Evolutionary conservation across 192 early-diverging fungal genomes (phyloP).

Genomic region (Coemansia erecta): DNA sequence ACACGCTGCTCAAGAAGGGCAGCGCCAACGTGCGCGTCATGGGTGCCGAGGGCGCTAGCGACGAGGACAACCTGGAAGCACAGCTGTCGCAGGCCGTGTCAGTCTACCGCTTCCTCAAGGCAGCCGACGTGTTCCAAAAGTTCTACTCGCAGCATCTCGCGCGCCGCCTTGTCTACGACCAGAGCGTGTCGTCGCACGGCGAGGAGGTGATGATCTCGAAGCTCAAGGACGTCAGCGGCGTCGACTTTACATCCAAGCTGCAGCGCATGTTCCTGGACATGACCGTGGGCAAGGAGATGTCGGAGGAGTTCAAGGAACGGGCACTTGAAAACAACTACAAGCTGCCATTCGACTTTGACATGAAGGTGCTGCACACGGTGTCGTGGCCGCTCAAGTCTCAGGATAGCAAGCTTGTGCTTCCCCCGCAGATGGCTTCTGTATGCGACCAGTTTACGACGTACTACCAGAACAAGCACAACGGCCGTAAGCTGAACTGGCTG

Average conservation of each 20-base stretch:
- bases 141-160: slow-evolving; percentile 93
- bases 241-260: slow-evolving; percentile 93
- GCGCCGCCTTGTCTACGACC: slow-evolving; percentile 85
- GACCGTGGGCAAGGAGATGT: slow-evolving; percentile 84
- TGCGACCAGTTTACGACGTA: slow-evolving; percentile 84
- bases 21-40: slow-evolving; percentile 31
- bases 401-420: slow-evolving; percentile 78
- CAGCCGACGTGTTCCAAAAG: slow-evolving; percentile 98
- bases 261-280: slow-evolving; percentile 97
- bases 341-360: slow-evolving; percentile 68
- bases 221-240: slow-evolving; percentile 88
- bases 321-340: slow-evolving; percentile 34
- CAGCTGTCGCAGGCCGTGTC: slow-evolving; percentile 66
- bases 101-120: slow-evolving; percentile 94
- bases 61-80: slow-evolving; percentile 52
- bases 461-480: slow-evolving; percentile 85
- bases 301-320: slow-evolving; percentile 75
- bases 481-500: slow-evolving; percentile 92
- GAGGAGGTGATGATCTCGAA: slow-evolving; percentile 94
- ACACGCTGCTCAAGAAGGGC: slow-evolving; percentile 84
- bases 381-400: slow-evolving; percentile 88
- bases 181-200: slow-evolving; percentile 86
- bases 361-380: slow-evolving; percentile 82
- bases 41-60: slow-evolving; percentile 39
- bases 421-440: slow-evolving; percentile 81